Evolutionary conservation across 2,329 filamentous ascomycete species (phyloP).

Genomic region (Laburnicola sp.): DNA sequence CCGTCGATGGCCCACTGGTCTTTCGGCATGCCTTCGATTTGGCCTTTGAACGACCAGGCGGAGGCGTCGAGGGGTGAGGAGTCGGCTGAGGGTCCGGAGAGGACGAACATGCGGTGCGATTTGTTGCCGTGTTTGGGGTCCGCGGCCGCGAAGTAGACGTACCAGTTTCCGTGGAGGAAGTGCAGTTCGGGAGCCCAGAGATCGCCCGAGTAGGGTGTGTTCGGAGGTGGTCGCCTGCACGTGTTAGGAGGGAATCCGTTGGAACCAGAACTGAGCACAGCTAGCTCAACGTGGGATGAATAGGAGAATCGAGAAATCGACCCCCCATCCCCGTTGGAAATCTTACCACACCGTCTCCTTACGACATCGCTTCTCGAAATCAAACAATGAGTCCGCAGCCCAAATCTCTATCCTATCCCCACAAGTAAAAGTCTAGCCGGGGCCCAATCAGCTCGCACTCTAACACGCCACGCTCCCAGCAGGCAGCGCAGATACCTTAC

Average conservation of each 20-base stretch:
- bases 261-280: no score
- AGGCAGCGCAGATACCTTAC: constrained; percentile 26
- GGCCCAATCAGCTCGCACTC: neutral
- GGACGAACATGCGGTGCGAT: constrained; percentile 52
- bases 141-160: constrained; percentile 55
- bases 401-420: constrained; percentile 51
- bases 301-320: no score
- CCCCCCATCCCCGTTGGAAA: no score
- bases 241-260: no score
- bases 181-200: constrained; percentile 63
- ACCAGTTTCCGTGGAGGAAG: constrained; percentile 56
- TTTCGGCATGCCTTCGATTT: constrained; percentile 46
- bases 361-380: constrained; percentile 44
- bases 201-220: constrained; percentile 49
- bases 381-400: constrained; percentile 46
- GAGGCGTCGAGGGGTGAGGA: constrained; percentile 33
- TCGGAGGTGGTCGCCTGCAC: constrained; percentile 46
- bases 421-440: constrained; percentile 47
- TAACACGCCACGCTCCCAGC: neutral
- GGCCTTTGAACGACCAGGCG: constrained; percentile 49
- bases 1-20: constrained; percentile 55
- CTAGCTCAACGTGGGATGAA: neutral
- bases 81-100: constrained; percentile 45
- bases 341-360: constrained; percentile 47
- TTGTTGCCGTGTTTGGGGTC: constrained; percentile 49